A percentile compares a stretch with the other conserved stretches of the same genome.
These are phyloP conservation scores for Chrysanthemum seticuspe DNA, from an alignment of 129 eudicot species.

Conservation along the genomic window DNA sequence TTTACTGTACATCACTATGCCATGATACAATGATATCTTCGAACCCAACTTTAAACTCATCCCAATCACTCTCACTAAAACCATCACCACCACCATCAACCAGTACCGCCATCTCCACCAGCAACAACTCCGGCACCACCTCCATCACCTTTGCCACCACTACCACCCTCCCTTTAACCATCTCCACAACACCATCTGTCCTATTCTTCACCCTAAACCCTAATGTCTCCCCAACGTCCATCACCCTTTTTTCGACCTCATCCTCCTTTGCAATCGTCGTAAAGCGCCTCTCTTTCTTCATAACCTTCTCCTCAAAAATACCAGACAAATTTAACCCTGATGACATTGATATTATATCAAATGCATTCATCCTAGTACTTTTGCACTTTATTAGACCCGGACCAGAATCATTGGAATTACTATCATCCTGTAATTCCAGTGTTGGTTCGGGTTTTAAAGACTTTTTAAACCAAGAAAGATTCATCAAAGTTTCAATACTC, in stretches of 20 bases:
- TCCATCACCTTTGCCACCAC: conserved; percentile 45
- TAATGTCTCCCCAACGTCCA: conserved; percentile 46
- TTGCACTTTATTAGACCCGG: conserved; percentile 15
- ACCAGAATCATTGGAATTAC: conserved; percentile 13
- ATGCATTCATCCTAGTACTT: conserved; percentile 51
- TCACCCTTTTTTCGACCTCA: conserved; percentile 54
- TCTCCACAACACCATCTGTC: conserved; percentile 22
- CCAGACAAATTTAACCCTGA: conserved; percentile 76
- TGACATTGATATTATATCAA: conserved; percentile 83
- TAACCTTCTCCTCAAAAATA: conserved; percentile 43
- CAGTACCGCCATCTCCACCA: conserved; percentile 63
- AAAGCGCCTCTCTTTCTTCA: conserved; percentile 51
- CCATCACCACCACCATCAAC: conserved; percentile 44
- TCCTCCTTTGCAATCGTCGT: conserved; percentile 36
- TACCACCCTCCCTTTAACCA: conserved; percentile 59
- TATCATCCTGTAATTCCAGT: conserved; percentile 18
- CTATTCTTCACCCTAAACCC: conserved; percentile 47
- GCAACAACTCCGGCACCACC: conserved; percentile 58
- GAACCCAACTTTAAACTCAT: conserved; percentile 52
- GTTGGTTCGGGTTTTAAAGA: conserved; percentile 17
- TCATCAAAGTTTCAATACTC: conserved; percentile 47
- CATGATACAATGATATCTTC: conserved; percentile 49
- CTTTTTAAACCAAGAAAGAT: conserved; percentile 62
- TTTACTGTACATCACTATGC: conserved; percentile 38
- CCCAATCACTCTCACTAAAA: conserved; percentile 66